These are phyloP conservation scores for Corrigiola litoralis DNA, from an alignment of 179 eudicot genomes.

Conservation along the genomic window DNA sequence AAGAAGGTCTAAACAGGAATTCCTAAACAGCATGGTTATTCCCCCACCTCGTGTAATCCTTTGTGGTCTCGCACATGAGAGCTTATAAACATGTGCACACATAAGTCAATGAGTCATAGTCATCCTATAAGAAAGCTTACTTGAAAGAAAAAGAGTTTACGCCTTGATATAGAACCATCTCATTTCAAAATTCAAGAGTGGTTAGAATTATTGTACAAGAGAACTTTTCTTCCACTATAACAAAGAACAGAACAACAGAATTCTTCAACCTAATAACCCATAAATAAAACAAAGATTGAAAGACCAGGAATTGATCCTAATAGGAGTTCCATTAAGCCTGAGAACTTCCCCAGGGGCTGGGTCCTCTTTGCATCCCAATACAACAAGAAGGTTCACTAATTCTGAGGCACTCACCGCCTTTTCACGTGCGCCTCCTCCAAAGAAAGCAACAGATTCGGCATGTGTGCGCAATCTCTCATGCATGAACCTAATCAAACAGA, in stretches of 20 bases:
- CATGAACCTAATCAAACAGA: slow-evolving; percentile 63
- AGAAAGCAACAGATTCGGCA: slow-evolving; percentile 98
- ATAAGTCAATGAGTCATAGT: not conserved
- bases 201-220: too few relatives aligned
- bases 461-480: slow-evolving; percentile 97
- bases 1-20: not conserved
- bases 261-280: too few relatives aligned
- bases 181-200: too few relatives aligned
- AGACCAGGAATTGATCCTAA: not conserved
- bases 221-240: too few relatives aligned
- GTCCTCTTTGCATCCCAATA: not conserved
- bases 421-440: slow-evolving; percentile 95
- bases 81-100: too few relatives aligned
- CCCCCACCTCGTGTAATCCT: too few relatives aligned
- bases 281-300: too few relatives aligned
- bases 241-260: too few relatives aligned
- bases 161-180: too few relatives aligned
- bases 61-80: too few relatives aligned
- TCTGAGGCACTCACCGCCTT: slow-evolving; percentile 50
- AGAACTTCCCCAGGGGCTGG: not conserved
- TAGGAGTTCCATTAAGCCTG: not conserved
- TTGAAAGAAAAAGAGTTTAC: not conserved
- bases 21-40: too few relatives aligned
- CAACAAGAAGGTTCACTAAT: not conserved
- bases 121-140: not conserved